Percentiles rank a stretch among this genome's conserved stretches.
Conservation (phyloP, 805 yeast genomes). For the Teunomyces stri region DNA sequence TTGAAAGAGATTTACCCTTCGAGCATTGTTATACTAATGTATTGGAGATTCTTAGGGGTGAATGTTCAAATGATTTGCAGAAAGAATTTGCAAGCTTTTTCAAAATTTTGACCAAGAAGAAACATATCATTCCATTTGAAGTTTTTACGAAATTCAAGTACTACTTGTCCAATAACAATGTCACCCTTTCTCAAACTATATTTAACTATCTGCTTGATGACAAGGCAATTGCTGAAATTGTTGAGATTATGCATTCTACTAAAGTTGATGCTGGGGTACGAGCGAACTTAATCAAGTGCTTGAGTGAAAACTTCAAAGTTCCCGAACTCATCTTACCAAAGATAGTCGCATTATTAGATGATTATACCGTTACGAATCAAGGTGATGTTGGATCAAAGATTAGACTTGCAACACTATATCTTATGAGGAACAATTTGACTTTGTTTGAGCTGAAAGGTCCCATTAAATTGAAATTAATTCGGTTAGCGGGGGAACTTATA, state of each 20-base stretch:
- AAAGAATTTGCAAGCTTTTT: slow-evolving; percentile 30
- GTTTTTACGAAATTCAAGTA: slow-evolving; percentile 29
- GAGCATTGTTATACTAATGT: slow-evolving; percentile 16
- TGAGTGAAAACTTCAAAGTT: slow-evolving; percentile 11
- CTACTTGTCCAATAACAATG: slow-evolving; percentile 39
- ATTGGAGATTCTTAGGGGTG: slow-evolving; percentile 14
- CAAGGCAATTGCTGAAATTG: slow-evolving; percentile 16
- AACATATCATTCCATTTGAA: slow-evolving; percentile 5
- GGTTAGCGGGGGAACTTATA: slow-evolving; percentile 64
- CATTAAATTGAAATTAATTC: slow-evolving; percentile 39
- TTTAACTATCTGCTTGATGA: slow-evolving; percentile 18
- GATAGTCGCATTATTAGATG: slow-evolving; percentile 51
- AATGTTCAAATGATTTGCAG: slow-evolving; percentile 18
- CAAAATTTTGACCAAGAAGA: slow-evolving; percentile 5
- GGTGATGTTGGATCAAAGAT: slow-evolving; percentile 92
- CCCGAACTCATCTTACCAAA: slow-evolving; percentile 4
- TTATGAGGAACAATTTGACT: slow-evolving; percentile 31
- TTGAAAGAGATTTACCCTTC: neutral
- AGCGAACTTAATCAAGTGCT: slow-evolving; percentile 22
- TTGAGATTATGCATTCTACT: slow-evolving; percentile 22
- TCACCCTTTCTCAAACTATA: slow-evolving; percentile 36
- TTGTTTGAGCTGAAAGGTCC: slow-evolving; percentile 3
- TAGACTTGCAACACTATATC: slow-evolving; percentile 48
- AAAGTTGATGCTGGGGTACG: slow-evolving; percentile 28
- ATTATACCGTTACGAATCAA: slow-evolving; percentile 72